phyloP scores from a whole-genome alignment of 305 asterid genomes.

The Fraxinus latifolia region DNA sequence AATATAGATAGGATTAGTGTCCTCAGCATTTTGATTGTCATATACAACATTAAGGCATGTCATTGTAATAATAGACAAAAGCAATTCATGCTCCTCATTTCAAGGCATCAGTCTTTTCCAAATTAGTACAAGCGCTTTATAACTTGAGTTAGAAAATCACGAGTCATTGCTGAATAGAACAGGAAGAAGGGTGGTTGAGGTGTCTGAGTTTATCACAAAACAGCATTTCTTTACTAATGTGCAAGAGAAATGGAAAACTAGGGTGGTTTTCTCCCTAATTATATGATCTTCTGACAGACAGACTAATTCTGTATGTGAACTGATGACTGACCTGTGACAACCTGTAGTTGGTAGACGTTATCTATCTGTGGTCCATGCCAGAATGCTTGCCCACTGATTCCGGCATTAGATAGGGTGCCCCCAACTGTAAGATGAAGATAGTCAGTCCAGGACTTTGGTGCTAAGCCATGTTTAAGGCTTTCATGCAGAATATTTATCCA shows the following conservation, averaged over 20 bases:
- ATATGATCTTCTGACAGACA: background rate
- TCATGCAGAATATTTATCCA: conserved; percentile 85
- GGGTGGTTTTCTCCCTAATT: background rate
- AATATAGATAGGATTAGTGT: background rate
- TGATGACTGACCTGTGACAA: conserved; percentile 72
- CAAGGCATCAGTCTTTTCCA: background rate
- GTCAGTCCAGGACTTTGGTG: conserved; percentile 96
- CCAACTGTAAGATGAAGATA: conserved; percentile 92
- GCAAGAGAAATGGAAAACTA: background rate
- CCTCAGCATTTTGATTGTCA: background rate
- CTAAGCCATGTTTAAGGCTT: conserved; percentile 64
- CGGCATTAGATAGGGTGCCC: conserved; percentile 91
- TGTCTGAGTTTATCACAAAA: background rate
- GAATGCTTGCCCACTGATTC: conserved; percentile 95
- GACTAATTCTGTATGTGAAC: background rate
- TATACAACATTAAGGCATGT: background rate
- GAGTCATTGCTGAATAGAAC: background rate
- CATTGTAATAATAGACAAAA: background rate
- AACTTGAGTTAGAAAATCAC: background rate
- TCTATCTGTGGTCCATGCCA: conserved; percentile 85
- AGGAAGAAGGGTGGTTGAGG: background rate
- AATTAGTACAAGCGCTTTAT: background rate
- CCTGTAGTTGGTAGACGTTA: conserved; percentile 79
- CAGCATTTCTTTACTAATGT: background rate
- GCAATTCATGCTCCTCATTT: background rate